A percentile compares a stretch with the other conserved stretches of the same genome.
These are phyloP conservation scores for Fusarium subglutinans DNA, from an alignment of 2,329 filamentous ascomycete species.

Conservation along the genomic window DNA sequence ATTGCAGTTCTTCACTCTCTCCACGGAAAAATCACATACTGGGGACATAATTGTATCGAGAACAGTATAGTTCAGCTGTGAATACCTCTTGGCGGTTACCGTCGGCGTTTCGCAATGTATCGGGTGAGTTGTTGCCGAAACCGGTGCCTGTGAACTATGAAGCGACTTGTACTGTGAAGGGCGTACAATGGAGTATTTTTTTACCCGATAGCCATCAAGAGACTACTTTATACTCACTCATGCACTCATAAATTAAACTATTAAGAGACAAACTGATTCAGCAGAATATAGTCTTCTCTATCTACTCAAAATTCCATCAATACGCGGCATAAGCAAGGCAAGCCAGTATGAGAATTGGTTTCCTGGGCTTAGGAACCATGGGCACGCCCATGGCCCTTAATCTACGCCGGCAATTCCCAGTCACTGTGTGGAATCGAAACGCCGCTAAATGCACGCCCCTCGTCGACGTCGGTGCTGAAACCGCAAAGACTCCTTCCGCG, in stretches of 20 bases:
- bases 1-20: no score
- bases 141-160: accelerated
- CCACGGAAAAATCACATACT: no score
- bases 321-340: accelerated
- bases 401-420: not conserved
- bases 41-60: not conserved
- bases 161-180: not conserved
- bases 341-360: not conserved
- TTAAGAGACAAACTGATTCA: accelerated
- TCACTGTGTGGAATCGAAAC: not conserved
- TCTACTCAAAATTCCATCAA: not conserved
- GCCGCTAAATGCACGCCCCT: not conserved
- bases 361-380: not conserved
- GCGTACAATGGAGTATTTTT: not conserved
- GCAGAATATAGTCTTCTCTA: accelerated
- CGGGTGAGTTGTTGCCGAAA: not conserved
- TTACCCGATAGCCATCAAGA: no score
- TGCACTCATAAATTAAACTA: accelerated
- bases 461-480: not conserved
- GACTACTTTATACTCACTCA: no score
- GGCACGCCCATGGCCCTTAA: not conserved
- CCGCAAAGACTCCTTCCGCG: not conserved
- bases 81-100: not conserved
- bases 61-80: not conserved
- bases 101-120: not conserved